Evolutionary conservation across 2,329 filamentous ascomycete species (phyloP), one percentile per base, ranked within the genome.

Genomic region (Byssothecium circinans): DNA sequence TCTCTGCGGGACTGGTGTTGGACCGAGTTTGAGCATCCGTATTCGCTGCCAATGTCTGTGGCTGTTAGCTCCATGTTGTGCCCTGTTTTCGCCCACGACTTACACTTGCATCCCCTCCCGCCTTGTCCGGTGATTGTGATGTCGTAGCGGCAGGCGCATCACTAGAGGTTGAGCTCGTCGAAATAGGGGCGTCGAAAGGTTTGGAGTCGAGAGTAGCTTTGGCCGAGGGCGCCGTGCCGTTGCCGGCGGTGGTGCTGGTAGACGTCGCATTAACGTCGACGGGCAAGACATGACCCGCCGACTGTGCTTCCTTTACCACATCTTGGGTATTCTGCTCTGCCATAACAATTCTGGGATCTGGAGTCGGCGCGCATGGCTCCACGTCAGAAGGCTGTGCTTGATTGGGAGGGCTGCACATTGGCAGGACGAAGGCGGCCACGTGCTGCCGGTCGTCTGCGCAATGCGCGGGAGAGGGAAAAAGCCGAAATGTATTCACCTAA

Each of bases 221-320:
- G 57, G 61, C 60, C 60, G 70, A 68, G 56, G 67, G 67, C 61
- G 63, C 60, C 58, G 70, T 66, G 73, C 75, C 72, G 69, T 73
- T 62, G 74, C 74, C 75, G 77, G 78, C 78, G 77, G 76, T 66
- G 60, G 75, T 74, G 72, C 75, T 76, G 74, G 77, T 76, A 74
- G 75, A 79, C 77, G 75, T 79, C 78, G 80, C 81, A 84, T 78
- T 77, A 75, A 77, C 81, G 81, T 83, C 82, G 81, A 82, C 81
- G 76, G 81, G 79, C 78, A 78, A 78, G 70, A 74, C 70, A 70
- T 78, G 80, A 78, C 81, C 81, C 75, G 81, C 78, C 82, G 82
- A 85, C 83, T 79, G 77, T 77, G 81, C 78, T 80, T 83, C 78
- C 77, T 83, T 83, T 84, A 85, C 82, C 83, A 84, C 83, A 86